Base-by-base conservation (phyloP, 2,329 filamentous ascomycete species). In the Pseudodiploospora longispora region DNA sequence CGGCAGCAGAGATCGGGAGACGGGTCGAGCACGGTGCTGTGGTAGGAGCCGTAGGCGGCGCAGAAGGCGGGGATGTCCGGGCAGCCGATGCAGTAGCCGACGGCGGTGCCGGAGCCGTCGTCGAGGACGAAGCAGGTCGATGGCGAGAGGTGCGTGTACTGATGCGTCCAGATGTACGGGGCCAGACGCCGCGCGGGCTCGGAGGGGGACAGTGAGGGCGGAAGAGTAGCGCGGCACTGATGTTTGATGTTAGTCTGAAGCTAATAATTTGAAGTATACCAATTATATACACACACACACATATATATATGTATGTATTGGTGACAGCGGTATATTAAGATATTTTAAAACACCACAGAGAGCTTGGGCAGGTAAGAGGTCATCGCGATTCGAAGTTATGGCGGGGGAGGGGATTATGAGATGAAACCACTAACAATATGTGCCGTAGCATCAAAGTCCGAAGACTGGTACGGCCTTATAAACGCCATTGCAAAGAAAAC, bases 111-210 rank as follows among this genome's bases (percentile, higher is more conserved):
- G 4, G 51, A 36, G 36, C 70, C 71, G 54, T 74, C 67, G 56
- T 74, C 72, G 10, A 75, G 64, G 8, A 75, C 65, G 55, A 70
- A 68, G 61, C 69, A 71, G 10, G 66, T 67, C 8, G 49, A 35
- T 0, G 71, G 70, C 6, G 61, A 69, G 47, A 74, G 67, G 51
- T 65, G 59, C 10, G 69, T 72, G 62, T 69, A 74, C 33, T 66
- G 71, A 53, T 74, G 70, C 6, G 69, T 71, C 72, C 72, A 75
- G 53, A 75, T 51, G 58, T 75, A 74, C 1, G 71, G 70, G 10
- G 69, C 62, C 30, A 72, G 60, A 12, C 59, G 59, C 38, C 51
- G 48, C 5, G 62, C 64, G 8, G 52, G 54, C 32, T 62, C 55
- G 29, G 65, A 67, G 12, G 52, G 37, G 28, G 52, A 33, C n/a